Conservation (phyloP, 2,329 filamentous ascomycete genomes). For the Fusarium foetens region DNA sequence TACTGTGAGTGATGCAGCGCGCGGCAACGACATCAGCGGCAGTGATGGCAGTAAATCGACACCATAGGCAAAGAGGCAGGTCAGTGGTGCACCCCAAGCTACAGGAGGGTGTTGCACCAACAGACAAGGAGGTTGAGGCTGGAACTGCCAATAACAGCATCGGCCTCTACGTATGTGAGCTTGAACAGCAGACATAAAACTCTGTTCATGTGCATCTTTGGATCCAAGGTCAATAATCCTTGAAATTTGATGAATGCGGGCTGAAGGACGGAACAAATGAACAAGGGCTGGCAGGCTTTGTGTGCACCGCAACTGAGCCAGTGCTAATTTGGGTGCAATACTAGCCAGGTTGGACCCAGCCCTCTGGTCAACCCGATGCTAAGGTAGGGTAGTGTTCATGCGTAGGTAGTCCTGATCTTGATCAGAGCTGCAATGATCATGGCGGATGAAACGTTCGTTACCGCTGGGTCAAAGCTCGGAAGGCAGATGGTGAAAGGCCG, state of each 20-base stretch:
- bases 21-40: conserved; percentile 9
- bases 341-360: conserved; percentile 22
- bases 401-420: conserved; percentile 8
- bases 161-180: background rate
- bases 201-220: conserved; percentile 1
- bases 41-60: conserved; percentile 18
- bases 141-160: conserved; percentile 28
- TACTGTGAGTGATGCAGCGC: conserved; percentile 9
- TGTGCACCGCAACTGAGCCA: conserved; percentile 15
- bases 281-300: conserved; percentile 24
- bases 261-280: conserved; percentile 26
- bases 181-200: conserved; percentile 1
- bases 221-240: background rate
- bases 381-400: conserved; percentile 10
- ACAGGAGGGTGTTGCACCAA: conserved; percentile 31
- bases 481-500: conserved; percentile 20
- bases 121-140: conserved; percentile 15
- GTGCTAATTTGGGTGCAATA: background rate
- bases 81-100: conserved; percentile 25
- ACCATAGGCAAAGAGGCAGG: conserved; percentile 21
- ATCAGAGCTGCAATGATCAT: conserved; percentile 13
- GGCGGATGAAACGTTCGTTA: conserved; percentile 19
- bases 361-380: conserved; percentile 25
- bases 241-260: conserved; percentile 25
- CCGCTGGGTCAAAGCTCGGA: conserved; percentile 26